Evolutionary conservation across 805 yeast species (phyloP).

Genomic region (Candida broadrunensis): DNA sequence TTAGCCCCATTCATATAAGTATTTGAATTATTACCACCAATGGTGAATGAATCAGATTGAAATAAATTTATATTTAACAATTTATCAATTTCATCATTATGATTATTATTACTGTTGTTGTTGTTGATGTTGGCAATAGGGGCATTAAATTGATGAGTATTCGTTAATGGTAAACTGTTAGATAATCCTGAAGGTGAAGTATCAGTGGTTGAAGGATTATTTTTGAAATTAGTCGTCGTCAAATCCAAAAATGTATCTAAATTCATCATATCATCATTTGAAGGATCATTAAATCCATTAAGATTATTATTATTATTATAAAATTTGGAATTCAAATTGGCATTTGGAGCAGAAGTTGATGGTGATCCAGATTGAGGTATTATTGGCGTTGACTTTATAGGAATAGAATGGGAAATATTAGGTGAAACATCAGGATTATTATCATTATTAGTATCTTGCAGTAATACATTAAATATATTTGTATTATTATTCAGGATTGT

Average conservation of each 20-base stretch:
- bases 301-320: neutral
- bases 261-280: constrained; percentile 12
- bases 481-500: constrained; percentile 21
- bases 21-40: constrained; percentile 13
- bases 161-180: constrained; percentile 1
- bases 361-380: neutral
- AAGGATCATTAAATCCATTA: constrained; percentile 1
- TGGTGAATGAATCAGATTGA: constrained; percentile 28
- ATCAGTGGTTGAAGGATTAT: neutral
- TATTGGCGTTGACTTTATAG: neutral
- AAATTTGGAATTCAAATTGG: neutral
- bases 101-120: constrained; percentile 1
- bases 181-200: constrained; percentile 2
- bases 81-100: constrained; percentile 38
- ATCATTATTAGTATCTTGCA: constrained; percentile 1
- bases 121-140: neutral
- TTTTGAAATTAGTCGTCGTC: constrained; percentile 1
- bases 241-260: constrained; percentile 16
- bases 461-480: constrained; percentile 18
- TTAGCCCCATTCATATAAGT: constrained; percentile 21
- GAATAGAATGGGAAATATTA: neutral
- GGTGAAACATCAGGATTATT: neutral
- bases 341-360: neutral
- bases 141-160: neutral
- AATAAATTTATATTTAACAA: constrained; percentile 38